phyloP scores from a whole-genome alignment of 352 stramenopile genomes.

The Phytophthora capsici region DNA sequence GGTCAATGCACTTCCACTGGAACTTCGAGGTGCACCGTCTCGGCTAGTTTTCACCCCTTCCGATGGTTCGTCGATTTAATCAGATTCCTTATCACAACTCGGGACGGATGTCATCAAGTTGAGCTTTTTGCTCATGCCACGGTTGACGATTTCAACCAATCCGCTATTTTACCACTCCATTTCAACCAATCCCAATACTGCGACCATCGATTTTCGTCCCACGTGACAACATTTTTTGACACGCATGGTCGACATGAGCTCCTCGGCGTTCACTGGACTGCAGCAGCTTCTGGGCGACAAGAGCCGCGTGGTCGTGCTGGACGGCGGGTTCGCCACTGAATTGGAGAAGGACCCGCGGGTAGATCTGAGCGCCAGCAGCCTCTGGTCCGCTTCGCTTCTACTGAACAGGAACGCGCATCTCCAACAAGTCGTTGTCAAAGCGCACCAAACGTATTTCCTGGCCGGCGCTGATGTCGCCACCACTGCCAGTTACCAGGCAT shows the following conservation, averaged over 20 bases:
- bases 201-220: constrained; percentile 20
- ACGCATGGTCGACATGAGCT: constrained; percentile 22
- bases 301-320: constrained; percentile 62
- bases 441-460: constrained; percentile 80
- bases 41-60: constrained; percentile 27
- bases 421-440: constrained; percentile 64
- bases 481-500: constrained; percentile 88
- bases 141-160: constrained; percentile 31
- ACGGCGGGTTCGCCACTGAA: constrained; percentile 81
- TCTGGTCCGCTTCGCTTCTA: constrained; percentile 81
- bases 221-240: constrained; percentile 29
- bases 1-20: constrained; percentile 2
- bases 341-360: constrained; percentile 78
- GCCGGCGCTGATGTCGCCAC: constrained; percentile 82
- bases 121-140: constrained; percentile 13
- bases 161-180: neutral
- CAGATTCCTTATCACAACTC: neutral
- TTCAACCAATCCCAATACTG: neutral
- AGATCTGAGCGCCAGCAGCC: constrained; percentile 52
- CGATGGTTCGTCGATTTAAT: neutral
- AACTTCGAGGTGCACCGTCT: constrained; percentile 5
- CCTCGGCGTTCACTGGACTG: constrained; percentile 35
- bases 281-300: constrained; percentile 37
- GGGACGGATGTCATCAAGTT: constrained; percentile 23
- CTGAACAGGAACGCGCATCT: constrained; percentile 59